Conservation (phyloP, 75 land plant species). For the Selaginella moellendorffii region DNA sequence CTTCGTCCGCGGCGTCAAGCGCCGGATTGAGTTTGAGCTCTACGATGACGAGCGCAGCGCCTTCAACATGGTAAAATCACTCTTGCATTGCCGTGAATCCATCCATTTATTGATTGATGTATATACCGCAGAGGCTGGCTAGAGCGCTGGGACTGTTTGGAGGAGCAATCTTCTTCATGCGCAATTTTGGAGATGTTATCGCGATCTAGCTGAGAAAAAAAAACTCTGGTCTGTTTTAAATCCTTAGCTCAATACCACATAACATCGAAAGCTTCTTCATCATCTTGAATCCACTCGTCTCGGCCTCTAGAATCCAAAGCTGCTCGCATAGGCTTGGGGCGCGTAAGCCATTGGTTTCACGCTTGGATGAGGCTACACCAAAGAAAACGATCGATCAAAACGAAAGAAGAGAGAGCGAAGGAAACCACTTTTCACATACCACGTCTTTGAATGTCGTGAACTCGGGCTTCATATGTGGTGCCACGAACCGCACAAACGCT, state of each 20-base stretch:
- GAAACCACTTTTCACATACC: constrained; percentile 67
- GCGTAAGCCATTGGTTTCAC: constrained; percentile 98
- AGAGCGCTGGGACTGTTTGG: not conserved
- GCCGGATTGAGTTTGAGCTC: not conserved
- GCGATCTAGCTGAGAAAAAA: not conserved
- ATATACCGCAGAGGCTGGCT: not conserved
- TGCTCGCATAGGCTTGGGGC: not conserved
- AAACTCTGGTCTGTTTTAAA: too few species aligned
- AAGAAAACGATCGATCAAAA: not conserved
- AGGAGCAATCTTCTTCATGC: not conserved
- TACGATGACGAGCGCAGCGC: not conserved
- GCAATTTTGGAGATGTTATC: not conserved
- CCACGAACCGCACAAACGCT: constrained; percentile 70
- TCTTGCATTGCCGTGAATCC: too few species aligned
- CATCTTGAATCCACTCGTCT: too few species aligned
- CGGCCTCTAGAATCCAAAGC: not conserved
- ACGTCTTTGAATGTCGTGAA: constrained; percentile 72
- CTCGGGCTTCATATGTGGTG: constrained; percentile 80
- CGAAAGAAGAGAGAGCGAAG: too few species aligned
- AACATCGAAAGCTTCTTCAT: too few species aligned
- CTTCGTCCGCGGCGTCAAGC: not conserved
- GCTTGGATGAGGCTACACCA: constrained; percentile 78
- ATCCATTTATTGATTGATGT: too few species aligned
- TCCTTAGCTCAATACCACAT: not conserved
- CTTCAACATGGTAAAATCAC: not conserved